A percentile compares a stretch with the other conserved stretches of the same genome.
Evolutionary conservation across 192 early-diverging fungal species (phyloP).

Genomic region (Backusella morwellensis): DNA sequence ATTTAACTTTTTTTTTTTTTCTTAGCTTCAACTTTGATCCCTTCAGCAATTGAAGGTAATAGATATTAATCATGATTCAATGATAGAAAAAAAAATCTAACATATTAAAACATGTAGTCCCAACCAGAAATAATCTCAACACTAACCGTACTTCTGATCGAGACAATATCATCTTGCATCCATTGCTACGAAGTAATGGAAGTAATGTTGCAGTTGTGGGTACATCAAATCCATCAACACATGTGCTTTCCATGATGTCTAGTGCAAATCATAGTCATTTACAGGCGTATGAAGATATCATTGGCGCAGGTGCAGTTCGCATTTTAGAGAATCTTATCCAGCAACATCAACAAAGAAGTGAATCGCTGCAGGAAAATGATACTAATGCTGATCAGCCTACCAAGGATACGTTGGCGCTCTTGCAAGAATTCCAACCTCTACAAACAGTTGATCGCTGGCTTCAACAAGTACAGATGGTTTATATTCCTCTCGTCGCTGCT

Average conservation of each 20-base stretch:
- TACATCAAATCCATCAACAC: not conserved
- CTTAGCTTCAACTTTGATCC: not conserved
- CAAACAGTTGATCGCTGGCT: slow-evolving; percentile 78
- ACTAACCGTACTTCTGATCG: slow-evolving; percentile 16
- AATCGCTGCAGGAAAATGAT: slow-evolving; percentile 50
- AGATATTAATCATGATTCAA: not conserved
- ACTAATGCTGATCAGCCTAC: slow-evolving; percentile 46
- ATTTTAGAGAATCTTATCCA: slow-evolving; percentile 44
- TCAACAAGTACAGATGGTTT: slow-evolving; percentile 85
- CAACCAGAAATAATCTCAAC: not conserved
- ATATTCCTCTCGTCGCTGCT: slow-evolving; percentile 49
- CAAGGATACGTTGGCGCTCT: slow-evolving; percentile 35
- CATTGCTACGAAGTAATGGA: slow-evolving; percentile 41
- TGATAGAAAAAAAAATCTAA: not conserved
- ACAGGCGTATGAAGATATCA: slow-evolving; percentile 62
- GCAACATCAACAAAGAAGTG: slow-evolving; percentile 20
- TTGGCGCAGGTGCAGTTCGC: slow-evolving; percentile 56
- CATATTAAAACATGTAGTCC: not conserved
- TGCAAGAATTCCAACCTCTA: slow-evolving; percentile 68
- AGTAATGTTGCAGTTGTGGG: not conserved
- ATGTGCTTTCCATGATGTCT: slow-evolving; percentile 37
- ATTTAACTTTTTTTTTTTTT: not conserved
- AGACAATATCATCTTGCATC: slow-evolving; percentile 62
- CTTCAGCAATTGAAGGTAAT: not conserved
- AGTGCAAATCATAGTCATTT: slow-evolving; percentile 54